Evolutionary conservation across 805 yeast species (phyloP).

Genomic region (Wickerhamiella bombiphila): DNA sequence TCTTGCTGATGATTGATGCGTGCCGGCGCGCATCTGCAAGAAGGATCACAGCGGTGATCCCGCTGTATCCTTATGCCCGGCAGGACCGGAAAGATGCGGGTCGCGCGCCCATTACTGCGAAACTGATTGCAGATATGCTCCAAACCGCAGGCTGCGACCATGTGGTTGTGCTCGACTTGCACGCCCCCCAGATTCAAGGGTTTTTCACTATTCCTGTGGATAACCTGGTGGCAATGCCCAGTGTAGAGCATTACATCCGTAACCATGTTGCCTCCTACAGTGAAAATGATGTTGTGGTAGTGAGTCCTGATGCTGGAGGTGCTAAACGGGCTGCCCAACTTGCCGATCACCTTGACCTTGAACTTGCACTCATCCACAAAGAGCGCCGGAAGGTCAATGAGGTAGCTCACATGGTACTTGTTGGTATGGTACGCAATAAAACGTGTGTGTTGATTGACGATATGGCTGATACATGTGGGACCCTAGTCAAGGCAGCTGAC

Average conservation of each 20-base stretch:
- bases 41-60: conserved; percentile 86
- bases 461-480: conserved; percentile 99
- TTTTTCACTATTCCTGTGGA: conserved; percentile 94
- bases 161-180: conserved; percentile 93
- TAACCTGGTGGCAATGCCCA: conserved; percentile 90
- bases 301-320: conserved; percentile 98
- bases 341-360: conserved; percentile 88
- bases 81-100: conserved; percentile 95
- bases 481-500: conserved; percentile 89
- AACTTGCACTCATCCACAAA: conserved; percentile 92
- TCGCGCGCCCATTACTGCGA: conserved; percentile 94
- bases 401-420: conserved; percentile 91
- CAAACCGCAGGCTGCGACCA: conserved; percentile 95
- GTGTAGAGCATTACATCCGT: conserved; percentile 68
- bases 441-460: conserved; percentile 86
- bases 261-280: conserved; percentile 36
- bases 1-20: conserved; percentile 82
- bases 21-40: conserved; percentile 92
- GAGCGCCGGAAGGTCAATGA: conserved; percentile 95
- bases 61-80: conserved; percentile 94
- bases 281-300: conserved; percentile 57
- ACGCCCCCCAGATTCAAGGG: conserved; percentile 97
- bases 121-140: conserved; percentile 79
- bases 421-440: conserved; percentile 82
- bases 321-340: conserved; percentile 94